Conservation (phyloP, 345 rosid genomes). For the Pistacia vera region DNA sequence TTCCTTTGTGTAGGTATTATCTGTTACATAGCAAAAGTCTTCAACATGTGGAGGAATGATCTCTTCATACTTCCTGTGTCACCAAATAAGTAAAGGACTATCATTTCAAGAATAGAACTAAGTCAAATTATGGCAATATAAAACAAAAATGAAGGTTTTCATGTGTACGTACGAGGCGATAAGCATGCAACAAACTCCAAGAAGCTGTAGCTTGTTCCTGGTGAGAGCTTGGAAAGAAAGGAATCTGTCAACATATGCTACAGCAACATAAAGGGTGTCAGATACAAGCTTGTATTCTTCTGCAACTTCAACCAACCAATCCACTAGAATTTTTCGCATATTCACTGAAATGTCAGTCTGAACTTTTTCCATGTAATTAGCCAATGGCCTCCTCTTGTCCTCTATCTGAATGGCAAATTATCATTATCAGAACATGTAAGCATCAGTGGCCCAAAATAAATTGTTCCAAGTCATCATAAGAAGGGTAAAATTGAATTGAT, state of each 20-base stretch:
- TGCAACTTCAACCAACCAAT: conserved; percentile 72
- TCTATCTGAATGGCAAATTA: conserved; percentile 36
- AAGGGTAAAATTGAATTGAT: not conserved
- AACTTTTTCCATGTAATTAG: conserved; percentile 57
- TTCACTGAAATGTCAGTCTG: conserved; percentile 59
- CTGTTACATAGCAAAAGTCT: conserved; percentile 74
- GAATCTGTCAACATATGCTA: conserved; percentile 60
- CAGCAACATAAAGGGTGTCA: conserved; percentile 62
- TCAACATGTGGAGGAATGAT: conserved; percentile 66
- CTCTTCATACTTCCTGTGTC: conserved; percentile 70
- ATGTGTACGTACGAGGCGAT: conserved; percentile 59
- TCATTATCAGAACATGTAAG: not conserved
- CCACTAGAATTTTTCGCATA: conserved; percentile 64
- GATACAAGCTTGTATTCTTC: conserved; percentile 73
- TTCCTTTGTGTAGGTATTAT: conserved; percentile 64
- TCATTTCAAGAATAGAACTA: conserved; percentile 10
- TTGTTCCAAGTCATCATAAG: not conserved
- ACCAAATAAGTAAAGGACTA: conserved; percentile 18
- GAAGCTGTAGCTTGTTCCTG: conserved; percentile 60
- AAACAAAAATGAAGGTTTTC: not conserved
- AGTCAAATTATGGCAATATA: not conserved
- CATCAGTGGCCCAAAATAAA: conserved; percentile 1
- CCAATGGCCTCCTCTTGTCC: conserved; percentile 50
- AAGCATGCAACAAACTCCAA: conserved; percentile 77
- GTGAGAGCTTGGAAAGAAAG: conserved; percentile 45